Evolutionary conservation across 768 basidiomycete genomes (phyloP).

Genomic region (Termitomyces bulborhizus): DNA sequence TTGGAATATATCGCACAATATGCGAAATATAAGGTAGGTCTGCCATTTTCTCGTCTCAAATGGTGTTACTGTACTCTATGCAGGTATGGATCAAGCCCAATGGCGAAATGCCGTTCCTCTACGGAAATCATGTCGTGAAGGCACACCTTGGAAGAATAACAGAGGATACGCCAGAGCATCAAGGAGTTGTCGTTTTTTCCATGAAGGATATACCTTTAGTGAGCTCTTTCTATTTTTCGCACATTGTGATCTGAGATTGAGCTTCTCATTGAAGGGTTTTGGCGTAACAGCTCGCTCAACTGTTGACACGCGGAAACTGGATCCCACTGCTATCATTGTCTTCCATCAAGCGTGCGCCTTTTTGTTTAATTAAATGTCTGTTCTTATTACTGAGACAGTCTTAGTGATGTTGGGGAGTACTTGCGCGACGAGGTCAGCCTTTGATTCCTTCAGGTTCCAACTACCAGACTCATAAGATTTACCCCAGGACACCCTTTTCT

Average conservation of each 20-base stretch:
- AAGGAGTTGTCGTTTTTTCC: slow-evolving; percentile 93
- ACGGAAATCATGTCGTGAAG: slow-evolving; percentile 97
- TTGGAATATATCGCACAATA: slow-evolving; percentile 93
- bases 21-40: slow-evolving; percentile 89
- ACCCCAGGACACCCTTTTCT: slow-evolving; percentile 74
- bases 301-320: slow-evolving; percentile 92
- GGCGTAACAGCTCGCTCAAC: slow-evolving; percentile 97
- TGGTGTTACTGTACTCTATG: background rate
- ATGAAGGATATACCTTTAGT: slow-evolving; percentile 95
- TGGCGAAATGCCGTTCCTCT: slow-evolving; percentile 98
- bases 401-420: slow-evolving; percentile 96
- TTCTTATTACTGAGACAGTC: background rate
- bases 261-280: slow-evolving; percentile 64
- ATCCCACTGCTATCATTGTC: slow-evolving; percentile 95
- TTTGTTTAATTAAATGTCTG: background rate
- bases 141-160: slow-evolving; percentile 98
- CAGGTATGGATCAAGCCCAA: slow-evolving; percentile 99
- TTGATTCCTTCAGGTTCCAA: background rate
- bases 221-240: slow-evolving; percentile 17
- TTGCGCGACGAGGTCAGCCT: slow-evolving; percentile 83
- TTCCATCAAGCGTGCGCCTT: slow-evolving; percentile 90
- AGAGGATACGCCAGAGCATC: slow-evolving; percentile 98
- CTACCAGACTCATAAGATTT: slow-evolving; percentile 7
- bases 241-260: slow-evolving; percentile 2
- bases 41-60: background rate